Evolutionary conservation across 805 yeast genomes (phyloP), one percentile per base, ranked within the genome.

Genomic region (Wickerhamomyces alni): DNA sequence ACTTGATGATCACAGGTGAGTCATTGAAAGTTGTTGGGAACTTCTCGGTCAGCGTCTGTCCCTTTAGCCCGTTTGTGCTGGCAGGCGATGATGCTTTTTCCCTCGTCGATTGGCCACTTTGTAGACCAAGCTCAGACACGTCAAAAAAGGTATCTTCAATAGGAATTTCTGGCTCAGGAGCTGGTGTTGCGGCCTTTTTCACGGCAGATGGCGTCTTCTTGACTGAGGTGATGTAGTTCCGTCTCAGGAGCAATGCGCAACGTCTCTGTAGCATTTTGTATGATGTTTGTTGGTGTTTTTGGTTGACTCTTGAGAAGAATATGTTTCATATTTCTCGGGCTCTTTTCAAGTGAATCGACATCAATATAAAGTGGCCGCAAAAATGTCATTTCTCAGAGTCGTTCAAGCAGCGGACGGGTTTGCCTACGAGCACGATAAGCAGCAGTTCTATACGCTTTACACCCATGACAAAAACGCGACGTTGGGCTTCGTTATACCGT

Each of bases 361-460:
- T n/a, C n/a, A n/a, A n/a, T n/a, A 31, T 8, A 11, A 11, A 27
- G 15, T 27, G 15, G 13, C 13, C 12, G 13, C 8, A 9, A 16
- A n/a, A 28, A 28, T 28, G 31, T n/a, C 18, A 6, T 16, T 12
- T 8, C 29, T 33, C 15, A 13, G 24, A 24, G 35, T 46, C 5
- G 45, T 50, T 17, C 58, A 54, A 18, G 38, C 49, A 2, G 48
- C 48, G 12, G 47, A 54, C 17, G 58, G 52, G 31, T 61, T 60
- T 33, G 42, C 52, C 3, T 57, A 53, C 38, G 47, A 44, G 34
- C 19, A 35, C 9, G 22, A 33, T 2, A 36, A 44, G 1, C 5
- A 16, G 1, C 30, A 25, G 1, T 29, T 37, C 5, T 52, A 27
- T 16, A 38, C 28, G 3, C 41, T 53, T 17, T 17, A 33, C 13